Evolutionary conservation across 352 stramenopile genomes (phyloP), one percentile per base, ranked within the genome.

Genomic region (Globisporangium carolinianum): DNA sequence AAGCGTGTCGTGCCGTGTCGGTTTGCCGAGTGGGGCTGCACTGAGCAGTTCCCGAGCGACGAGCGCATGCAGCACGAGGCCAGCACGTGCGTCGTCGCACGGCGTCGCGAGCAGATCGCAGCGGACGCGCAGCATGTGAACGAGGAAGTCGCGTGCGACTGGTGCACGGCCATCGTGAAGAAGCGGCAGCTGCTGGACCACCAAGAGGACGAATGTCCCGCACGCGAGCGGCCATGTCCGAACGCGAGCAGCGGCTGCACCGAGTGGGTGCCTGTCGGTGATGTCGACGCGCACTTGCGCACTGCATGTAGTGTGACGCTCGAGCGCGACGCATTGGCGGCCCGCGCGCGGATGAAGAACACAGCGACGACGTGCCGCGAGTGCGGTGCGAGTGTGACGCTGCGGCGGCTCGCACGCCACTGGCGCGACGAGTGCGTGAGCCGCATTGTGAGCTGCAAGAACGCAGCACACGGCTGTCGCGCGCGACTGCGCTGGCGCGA

Each of bases 141-240:
- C 43, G 72, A 87, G 37, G 51, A 75, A 42, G 74, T 60, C 11
- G 48, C 61, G 14, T 90, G 83, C 46, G 83, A 90, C 15, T 92
- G 83, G 83, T 90, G 82, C 45, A 55, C 75, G 14, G 61, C 78
- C 51, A 56, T 7, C 6, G 75, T 90, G 6, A 83, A 84, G 51
- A 89, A 92, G 64, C 76, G 79, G 0, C 69, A 77, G 11, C 48
- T 92, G 17, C 62, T 87, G 3, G 75, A 89, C 53, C 83, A 92
- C 62, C 81, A 92, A 53, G 79, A 92, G 70, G 78, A 92, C n/a
- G 72, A 84, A 39, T 92, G 83, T 49, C 58, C 58, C 6, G 71
- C 78, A 57, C 76, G 83, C 5, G 82, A 92, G 58, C 77, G 79
- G 3, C 79, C 74, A 41, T 91, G 82, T 62, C 78, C 76, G 38